Evolutionary conservation across 768 basidiomycete species (phyloP).

Genomic region (Gymnopilus dilepis): DNA sequence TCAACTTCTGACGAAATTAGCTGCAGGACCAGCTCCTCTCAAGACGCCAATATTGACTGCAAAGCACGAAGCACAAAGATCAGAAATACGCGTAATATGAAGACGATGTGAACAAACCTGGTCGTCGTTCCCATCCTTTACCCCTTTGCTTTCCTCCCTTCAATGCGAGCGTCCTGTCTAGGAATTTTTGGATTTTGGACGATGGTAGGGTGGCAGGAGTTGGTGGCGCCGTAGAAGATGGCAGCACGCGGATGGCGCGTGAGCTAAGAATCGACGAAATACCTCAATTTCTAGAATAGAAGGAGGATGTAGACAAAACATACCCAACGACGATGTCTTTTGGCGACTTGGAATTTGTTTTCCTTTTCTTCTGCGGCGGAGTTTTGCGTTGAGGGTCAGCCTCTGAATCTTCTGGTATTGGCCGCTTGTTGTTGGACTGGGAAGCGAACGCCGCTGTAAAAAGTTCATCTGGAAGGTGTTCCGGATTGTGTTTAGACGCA

Average conservation of each 20-base stretch:
- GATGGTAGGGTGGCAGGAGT: slow-evolving; percentile 53
- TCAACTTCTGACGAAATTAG: slow-evolving; percentile 50
- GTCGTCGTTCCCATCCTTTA: slow-evolving; percentile 62
- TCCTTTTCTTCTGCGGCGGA: slow-evolving; percentile 35
- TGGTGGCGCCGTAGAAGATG: slow-evolving; percentile 31
- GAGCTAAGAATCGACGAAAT: slow-evolving; percentile 41
- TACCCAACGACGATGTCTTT: slow-evolving; percentile 67
- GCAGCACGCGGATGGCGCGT: slow-evolving; percentile 57
- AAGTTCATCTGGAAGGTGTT: slow-evolving; percentile 70
- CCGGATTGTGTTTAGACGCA: slow-evolving; percentile 33
- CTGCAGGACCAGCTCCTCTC: slow-evolving; percentile 55
- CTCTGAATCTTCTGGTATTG: slow-evolving; percentile 20
- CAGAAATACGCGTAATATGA: background rate
- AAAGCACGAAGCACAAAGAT: background rate
- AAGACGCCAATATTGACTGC: slow-evolving; percentile 63
- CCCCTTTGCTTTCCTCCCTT: slow-evolving; percentile 43
- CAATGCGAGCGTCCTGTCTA: slow-evolving; percentile 55
- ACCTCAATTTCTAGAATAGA: background rate
- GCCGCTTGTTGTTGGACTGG: slow-evolving; percentile 25
- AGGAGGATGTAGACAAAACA: slow-evolving; percentile 24
- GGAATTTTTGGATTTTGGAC: slow-evolving; percentile 53
- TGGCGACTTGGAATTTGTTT: slow-evolving; percentile 25
- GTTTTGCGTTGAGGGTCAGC: background rate
- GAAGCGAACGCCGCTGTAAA: slow-evolving; percentile 62
- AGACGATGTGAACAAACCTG: slow-evolving; percentile 46